Conservation (phyloP, 2,329 filamentous ascomycete genomes). For the Nannizziopsis barbatae region DNA sequence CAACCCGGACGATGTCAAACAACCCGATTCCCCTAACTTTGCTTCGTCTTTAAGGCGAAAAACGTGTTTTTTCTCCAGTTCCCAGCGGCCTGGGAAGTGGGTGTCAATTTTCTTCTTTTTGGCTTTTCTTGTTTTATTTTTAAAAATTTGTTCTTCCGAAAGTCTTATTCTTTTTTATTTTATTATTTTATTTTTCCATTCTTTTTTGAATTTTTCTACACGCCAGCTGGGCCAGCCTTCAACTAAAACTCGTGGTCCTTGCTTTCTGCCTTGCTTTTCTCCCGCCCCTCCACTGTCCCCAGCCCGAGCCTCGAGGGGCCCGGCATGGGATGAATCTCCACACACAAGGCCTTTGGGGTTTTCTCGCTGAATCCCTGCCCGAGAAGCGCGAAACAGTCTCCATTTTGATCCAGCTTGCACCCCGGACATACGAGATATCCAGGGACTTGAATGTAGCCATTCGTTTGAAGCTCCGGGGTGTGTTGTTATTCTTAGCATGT, state of each 20-base stretch:
- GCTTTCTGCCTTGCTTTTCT: slow-evolving; percentile 3
- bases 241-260: slow-evolving; percentile 3
- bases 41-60: not conserved
- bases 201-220: not conserved
- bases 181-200: not conserved
- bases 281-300: not conserved
- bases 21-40: slow-evolving; percentile 7
- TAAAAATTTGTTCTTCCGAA: no score
- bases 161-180: not conserved
- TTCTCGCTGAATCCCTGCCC: not conserved
- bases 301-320: not conserved
- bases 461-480: not conserved
- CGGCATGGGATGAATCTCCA: no score
- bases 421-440: slow-evolving; percentile 1
- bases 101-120: slow-evolving; percentile 9
- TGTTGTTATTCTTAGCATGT: slow-evolving; percentile 8
- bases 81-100: slow-evolving; percentile 10
- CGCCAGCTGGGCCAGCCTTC: no score
- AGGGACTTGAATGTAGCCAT: not conserved
- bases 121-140: not conserved
- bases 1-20: slow-evolving; percentile 6
- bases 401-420: no score
- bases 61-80: slow-evolving; percentile 11
- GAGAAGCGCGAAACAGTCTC: no score
- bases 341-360: not conserved